A percentile compares a stretch with the other conserved stretches of the same genome.
Evolutionary conservation across 257 asterid genomes (phyloP).

Genomic region (Plantago major): DNA sequence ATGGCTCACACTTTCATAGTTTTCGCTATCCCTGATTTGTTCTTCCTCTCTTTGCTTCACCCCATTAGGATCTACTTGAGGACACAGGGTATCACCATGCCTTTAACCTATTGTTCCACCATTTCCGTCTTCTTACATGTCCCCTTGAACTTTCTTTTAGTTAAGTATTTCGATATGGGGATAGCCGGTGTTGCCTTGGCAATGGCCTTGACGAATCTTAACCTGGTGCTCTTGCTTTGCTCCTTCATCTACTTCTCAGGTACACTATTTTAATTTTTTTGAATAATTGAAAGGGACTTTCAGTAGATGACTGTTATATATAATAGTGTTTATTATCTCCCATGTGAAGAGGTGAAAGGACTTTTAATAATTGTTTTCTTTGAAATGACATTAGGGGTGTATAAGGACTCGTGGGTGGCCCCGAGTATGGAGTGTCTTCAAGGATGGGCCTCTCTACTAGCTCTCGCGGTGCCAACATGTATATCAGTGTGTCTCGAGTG

Average conservation of each 20-base stretch:
- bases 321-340: too few relatives aligned
- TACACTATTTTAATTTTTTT: neutral
- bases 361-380: neutral
- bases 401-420: constrained; percentile 62
- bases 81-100: constrained; percentile 71
- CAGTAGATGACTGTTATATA: too few relatives aligned
- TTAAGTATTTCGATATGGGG: constrained; percentile 53
- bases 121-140: constrained; percentile 60
- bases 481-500: constrained; percentile 84
- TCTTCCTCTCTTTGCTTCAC: constrained; percentile 74
- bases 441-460: constrained; percentile 66
- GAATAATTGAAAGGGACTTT: too few relatives aligned
- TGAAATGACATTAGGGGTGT: constrained; percentile 31
- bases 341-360: neutral
- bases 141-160: constrained; percentile 65
- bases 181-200: constrained; percentile 72
- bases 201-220: constrained; percentile 75
- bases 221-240: constrained; percentile 51
- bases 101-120: constrained; percentile 61
- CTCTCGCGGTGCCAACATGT: constrained; percentile 72
- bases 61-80: constrained; percentile 73
- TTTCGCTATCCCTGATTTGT: constrained; percentile 78
- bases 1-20: constrained; percentile 72
- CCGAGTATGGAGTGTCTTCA: constrained; percentile 61
- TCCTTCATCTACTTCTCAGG: constrained; percentile 50